Base-by-base conservation (phyloP, 73 alveolate genomes). In the Paramecium primaurelia region DNA sequence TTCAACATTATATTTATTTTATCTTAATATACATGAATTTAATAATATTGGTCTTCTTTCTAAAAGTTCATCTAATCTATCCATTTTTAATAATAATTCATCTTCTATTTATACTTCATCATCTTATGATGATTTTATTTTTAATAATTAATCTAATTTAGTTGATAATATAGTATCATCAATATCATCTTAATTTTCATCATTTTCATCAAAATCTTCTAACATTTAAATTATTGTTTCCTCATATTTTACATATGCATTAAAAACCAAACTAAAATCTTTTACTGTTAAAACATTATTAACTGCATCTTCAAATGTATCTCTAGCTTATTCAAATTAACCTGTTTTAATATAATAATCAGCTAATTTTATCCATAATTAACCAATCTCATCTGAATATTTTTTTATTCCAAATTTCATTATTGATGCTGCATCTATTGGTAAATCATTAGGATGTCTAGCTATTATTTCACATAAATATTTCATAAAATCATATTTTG, bases 221-320 rank as follows among this genome's bases (percentile, higher is more conserved):
- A 58, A 95, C 36, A 91, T 91, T 37, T 92, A 94, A 4, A 97
- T 77, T 42, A 96, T 44, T 32, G 93, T 88, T 96, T 98, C 97
- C 92, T 98, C 99, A 89, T 97, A 96, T 89, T 96, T 95, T 91
- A 96, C 93, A 86, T 98, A 98, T 26, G 99, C 96, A 88, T 97
- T 97, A 93, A 95, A 98, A n/a, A 98, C 95, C 37, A 97, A 75
- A 80, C 99, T 97, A 89, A 98, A 98, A 94, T 98, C 99, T 92
- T 98, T 95, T 5, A 96, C 99, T 86, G 99, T 96, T 68, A 95
- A 93, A 28, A 98, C 96, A 36, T 93, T 94, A 51, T 95, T 97
- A 38, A 98, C 84, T 12, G 99, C 99, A 85, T 97, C 99, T 88
- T 97, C 99, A 96, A 95, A 98, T 4, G 97, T 94, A 68, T 92